A percentile compares a stretch with the other conserved stretches of the same genome.
Conservation (phyloP, 805 yeast species). For the Saccharomycopsis sp. region DNA sequence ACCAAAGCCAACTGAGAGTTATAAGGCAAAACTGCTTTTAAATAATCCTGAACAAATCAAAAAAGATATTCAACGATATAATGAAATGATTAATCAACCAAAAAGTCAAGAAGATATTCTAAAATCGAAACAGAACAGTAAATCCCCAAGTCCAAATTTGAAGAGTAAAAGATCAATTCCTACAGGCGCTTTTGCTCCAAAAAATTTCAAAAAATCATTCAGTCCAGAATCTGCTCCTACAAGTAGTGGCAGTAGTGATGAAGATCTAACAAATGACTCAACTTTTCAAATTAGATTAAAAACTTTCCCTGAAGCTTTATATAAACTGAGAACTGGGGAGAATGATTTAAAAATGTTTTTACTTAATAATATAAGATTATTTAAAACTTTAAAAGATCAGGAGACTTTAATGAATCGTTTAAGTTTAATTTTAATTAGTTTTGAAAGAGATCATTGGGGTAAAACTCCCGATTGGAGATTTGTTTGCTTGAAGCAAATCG, state of each 20-base stretch:
- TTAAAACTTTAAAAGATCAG: constrained; percentile 2
- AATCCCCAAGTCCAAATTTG: constrained; percentile 3
- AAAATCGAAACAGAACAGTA: no score
- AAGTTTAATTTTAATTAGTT: constrained; percentile 9
- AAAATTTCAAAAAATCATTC: constrained; percentile 5
- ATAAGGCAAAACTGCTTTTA: no score
- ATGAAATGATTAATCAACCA: no score
- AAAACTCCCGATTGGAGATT: constrained; percentile 16
- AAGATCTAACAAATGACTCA: constrained; percentile 2
- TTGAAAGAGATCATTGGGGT: constrained; percentile 16
- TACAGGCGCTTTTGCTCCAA: constrained; percentile 16
- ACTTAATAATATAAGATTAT: constrained; percentile 6
- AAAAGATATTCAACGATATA: no score
- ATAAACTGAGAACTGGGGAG: constrained; percentile 4
- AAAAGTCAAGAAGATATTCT: no score
- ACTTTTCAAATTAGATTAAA: constrained; percentile 5
- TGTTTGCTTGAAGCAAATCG: constrained; percentile 13
- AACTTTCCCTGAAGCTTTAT: constrained; percentile 2
- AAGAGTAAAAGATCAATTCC: constrained; percentile 11
- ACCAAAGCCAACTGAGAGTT: no score
- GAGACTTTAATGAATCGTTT: constrained; percentile 14
- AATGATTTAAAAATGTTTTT: constrained; percentile 13
- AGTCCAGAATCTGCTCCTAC: not conserved
- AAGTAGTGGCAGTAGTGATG: not conserved
- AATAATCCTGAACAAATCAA: no score